Conservation (phyloP, 2,329 filamentous ascomycete species). For the Colletotrichum ledebouriae region DNA sequence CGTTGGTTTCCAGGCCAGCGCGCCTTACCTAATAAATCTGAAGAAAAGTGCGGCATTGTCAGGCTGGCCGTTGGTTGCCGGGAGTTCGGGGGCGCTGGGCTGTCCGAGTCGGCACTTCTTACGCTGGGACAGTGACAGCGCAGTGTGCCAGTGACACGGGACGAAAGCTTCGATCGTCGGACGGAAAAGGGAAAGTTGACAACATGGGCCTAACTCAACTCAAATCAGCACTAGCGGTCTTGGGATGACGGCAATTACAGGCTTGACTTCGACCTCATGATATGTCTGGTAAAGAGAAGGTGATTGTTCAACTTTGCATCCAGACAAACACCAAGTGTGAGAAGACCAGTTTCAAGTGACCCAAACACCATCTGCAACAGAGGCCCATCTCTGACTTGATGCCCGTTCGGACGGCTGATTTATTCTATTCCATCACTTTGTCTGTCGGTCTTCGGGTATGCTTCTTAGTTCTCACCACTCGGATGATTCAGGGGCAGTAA, state of each 20-base stretch:
- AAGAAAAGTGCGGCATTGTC: neutral
- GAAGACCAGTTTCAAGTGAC: conserved; percentile 1
- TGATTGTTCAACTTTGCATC: neutral
- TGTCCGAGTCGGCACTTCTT: neutral
- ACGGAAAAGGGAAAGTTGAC: conserved; percentile 9
- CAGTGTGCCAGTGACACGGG: conserved; percentile 13
- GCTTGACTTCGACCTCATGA: neutral
- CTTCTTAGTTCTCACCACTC: too few relatives aligned
- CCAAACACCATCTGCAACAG: conserved; percentile 17
- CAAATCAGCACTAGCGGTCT: conserved; percentile 12
- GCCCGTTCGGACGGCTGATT: conserved; percentile 2
- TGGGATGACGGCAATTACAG: conserved; percentile 8
- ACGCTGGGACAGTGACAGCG: conserved; percentile 18
- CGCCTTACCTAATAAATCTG: too few relatives aligned
- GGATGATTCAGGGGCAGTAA: too few relatives aligned
- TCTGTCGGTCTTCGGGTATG: too few relatives aligned
- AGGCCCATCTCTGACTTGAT: neutral
- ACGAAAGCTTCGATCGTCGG: neutral
- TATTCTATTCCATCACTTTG: neutral
- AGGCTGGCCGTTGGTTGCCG: neutral
- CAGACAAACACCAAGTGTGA: conserved; percentile 3
- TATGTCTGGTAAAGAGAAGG: neutral
- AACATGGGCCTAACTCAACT: conserved; percentile 18
- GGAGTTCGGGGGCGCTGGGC: conserved; percentile 17
- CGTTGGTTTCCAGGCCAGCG: conserved; percentile 7